Evolutionary conservation across 1,284 basidiomycete genomes (phyloP).

Genomic region (Sanghuangporus weigelae): DNA sequence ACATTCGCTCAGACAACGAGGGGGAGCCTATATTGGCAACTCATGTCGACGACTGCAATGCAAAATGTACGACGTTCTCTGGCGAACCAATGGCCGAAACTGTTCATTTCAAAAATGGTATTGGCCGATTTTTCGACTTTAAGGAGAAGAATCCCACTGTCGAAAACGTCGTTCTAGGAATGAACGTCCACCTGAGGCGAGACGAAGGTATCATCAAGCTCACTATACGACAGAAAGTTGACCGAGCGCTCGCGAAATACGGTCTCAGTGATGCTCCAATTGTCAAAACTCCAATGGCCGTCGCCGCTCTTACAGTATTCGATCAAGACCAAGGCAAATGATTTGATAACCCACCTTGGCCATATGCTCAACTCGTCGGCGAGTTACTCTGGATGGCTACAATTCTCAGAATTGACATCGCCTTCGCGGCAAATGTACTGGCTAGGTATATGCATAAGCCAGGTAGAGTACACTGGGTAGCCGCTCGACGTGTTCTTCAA

Average conservation of each 20-base stretch:
- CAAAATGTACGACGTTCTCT: background rate
- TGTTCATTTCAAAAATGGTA: slow-evolving; percentile 1
- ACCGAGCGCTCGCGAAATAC: slow-evolving; percentile 13
- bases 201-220: background rate
- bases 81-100: too few relatives aligned
- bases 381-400: slow-evolving; percentile 29
- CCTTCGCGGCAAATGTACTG: too few relatives aligned
- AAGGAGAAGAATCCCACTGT: too few relatives aligned
- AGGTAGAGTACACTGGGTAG: slow-evolving; percentile 27
- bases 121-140: background rate
- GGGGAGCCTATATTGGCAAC: slow-evolving; percentile 25
- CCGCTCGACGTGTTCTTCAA: slow-evolving; percentile 26
- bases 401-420: slow-evolving; percentile 28
- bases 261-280: background rate
- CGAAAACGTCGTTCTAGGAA: slow-evolving; percentile 18
- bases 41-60: slow-evolving; percentile 30
- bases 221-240: slow-evolving; percentile 9
- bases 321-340: too few relatives aligned
- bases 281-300: slow-evolving; percentile 7
- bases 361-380: slow-evolving; percentile 25
- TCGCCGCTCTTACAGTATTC: slow-evolving; percentile 17
- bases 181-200: slow-evolving; percentile 8
- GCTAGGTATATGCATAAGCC: slow-evolving; percentile 27
- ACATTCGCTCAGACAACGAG: slow-evolving; percentile 21
- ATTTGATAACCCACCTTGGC: too few relatives aligned